These are phyloP conservation scores for Anthracocystis setariae DNA, from an alignment of 1,284 basidiomycete species.

Conservation along the genomic window DNA sequence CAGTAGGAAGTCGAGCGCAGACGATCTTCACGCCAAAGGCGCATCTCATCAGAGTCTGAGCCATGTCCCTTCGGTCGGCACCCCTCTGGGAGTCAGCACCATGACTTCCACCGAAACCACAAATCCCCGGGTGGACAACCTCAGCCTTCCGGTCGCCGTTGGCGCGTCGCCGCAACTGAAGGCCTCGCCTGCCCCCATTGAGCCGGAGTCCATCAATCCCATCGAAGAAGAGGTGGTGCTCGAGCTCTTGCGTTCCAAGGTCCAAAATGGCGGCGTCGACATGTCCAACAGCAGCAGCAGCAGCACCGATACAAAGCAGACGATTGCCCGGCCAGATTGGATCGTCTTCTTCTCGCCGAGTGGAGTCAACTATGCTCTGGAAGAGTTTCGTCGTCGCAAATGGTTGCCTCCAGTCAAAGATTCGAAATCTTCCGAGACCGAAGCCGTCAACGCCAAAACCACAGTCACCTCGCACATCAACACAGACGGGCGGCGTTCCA, in stretches of 20 bases:
- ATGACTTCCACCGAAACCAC: slow-evolving; percentile 34
- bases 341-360: slow-evolving; percentile 67
- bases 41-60: slow-evolving; percentile 19
- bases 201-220: slow-evolving; percentile 33
- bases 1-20: slow-evolving; percentile 31
- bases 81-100: slow-evolving; percentile 41
- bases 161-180: slow-evolving; percentile 31
- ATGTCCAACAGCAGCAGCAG: background rate
- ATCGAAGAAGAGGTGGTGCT: slow-evolving; percentile 40
- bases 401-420: slow-evolving; percentile 51
- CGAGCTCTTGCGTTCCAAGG: slow-evolving; percentile 29
- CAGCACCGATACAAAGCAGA: slow-evolving; percentile 5
- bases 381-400: slow-evolving; percentile 46
- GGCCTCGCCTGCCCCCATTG: slow-evolving; percentile 32
- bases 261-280: slow-evolving; percentile 14
- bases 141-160: slow-evolving; percentile 13
- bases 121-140: slow-evolving; percentile 21
- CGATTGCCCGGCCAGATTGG: slow-evolving; percentile 57
- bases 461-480: slow-evolving; percentile 25
- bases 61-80: slow-evolving; percentile 39
- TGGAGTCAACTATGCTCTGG: slow-evolving; percentile 61
- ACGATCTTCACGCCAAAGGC: slow-evolving; percentile 9
- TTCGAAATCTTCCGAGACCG: slow-evolving; percentile 1
- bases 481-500: background rate
- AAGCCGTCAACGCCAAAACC: slow-evolving; percentile 12